Evolutionary conservation across 164 flowering plant species (phyloP).

Genomic region (Berberis vulgaris): DNA sequence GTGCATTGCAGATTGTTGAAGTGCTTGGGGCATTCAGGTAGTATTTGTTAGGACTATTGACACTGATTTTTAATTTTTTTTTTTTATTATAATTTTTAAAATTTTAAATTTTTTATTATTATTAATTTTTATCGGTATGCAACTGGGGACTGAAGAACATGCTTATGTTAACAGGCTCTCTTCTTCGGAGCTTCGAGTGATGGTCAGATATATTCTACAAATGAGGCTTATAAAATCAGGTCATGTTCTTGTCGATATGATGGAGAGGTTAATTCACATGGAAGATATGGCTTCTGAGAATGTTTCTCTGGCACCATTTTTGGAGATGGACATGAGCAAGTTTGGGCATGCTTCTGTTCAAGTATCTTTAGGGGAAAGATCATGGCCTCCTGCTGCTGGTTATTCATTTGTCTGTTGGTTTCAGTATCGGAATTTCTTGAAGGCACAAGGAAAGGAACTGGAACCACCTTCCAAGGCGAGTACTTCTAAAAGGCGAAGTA

Average conservation of each 20-base stretch:
- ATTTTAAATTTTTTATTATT: background rate
- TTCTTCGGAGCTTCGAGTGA: slow-evolving; percentile 69
- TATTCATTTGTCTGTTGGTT: slow-evolving; percentile 99
- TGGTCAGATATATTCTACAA: slow-evolving; percentile 76
- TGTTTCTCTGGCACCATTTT: slow-evolving; percentile 88
- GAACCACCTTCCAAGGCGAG: slow-evolving; percentile 42
- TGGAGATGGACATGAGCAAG: slow-evolving; percentile 94
- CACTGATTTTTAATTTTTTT: background rate
- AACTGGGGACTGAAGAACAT: slow-evolving; percentile 5
- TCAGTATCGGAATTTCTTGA: slow-evolving; percentile 67
- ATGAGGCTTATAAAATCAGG: slow-evolving; percentile 66
- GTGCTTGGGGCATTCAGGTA: slow-evolving; percentile 96
- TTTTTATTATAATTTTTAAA: too few relatives aligned
- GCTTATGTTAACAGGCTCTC: slow-evolving; percentile 60
- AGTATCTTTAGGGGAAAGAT: slow-evolving; percentile 94
- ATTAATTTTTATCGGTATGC: background rate
- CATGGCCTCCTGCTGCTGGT: slow-evolving; percentile 99
- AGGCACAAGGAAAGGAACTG: slow-evolving; percentile 43
- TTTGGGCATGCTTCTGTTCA: slow-evolving; percentile 88
- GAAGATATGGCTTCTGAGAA: slow-evolving; percentile 63
- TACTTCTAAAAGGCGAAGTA: slow-evolving; percentile 30
- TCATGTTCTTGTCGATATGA: slow-evolving; percentile 68
- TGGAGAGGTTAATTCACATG: slow-evolving; percentile 72
- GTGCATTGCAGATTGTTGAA: slow-evolving; percentile 81
- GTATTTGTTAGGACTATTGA: background rate